These are phyloP conservation scores for Dioscorea cayenensis DNA, from an alignment of 116 monocot genomes.

Conservation along the genomic window DNA sequence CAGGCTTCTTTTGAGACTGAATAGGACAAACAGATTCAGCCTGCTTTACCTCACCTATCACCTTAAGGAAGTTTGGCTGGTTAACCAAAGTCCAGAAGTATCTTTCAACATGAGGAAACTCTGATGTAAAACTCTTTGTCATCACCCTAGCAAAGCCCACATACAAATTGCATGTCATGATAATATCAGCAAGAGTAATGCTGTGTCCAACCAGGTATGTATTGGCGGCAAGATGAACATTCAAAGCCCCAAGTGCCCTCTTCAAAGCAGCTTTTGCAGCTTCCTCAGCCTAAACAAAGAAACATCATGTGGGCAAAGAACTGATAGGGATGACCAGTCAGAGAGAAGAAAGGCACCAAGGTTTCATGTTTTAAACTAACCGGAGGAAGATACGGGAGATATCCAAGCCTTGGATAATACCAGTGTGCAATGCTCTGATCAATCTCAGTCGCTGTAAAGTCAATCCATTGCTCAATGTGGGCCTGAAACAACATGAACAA, in stretches of 20 bases:
- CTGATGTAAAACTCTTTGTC: constrained; percentile 76
- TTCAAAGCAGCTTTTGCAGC: constrained; percentile 54
- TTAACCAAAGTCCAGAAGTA: constrained; percentile 92
- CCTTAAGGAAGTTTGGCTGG: constrained; percentile 65
- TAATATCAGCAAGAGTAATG: constrained; percentile 79
- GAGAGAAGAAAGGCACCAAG: not conserved
- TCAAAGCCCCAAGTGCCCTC: constrained; percentile 53
- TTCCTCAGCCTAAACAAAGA: constrained; percentile 63
- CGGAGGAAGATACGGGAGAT: constrained; percentile 26
- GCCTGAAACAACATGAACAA: constrained; percentile 24
- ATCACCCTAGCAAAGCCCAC: constrained; percentile 41
- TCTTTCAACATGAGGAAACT: constrained; percentile 86
- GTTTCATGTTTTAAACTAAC: constrained; percentile 19
- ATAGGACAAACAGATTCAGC: constrained; percentile 52
- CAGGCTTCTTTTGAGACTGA: constrained; percentile 27
- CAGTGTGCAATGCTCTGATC: constrained; percentile 51
- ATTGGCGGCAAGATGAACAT: constrained; percentile 55
- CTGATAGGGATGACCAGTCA: not conserved
- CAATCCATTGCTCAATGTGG: constrained; percentile 86
- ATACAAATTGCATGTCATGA: constrained; percentile 66
- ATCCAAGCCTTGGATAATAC: constrained; percentile 70
- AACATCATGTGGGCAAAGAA: not conserved
- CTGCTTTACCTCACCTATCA: constrained; percentile 69
- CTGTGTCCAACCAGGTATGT: constrained; percentile 79
- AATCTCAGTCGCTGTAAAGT: constrained; percentile 59